Conservation (phyloP, 2,329 filamentous ascomycete genomes). For the Fusarium brachygibbosum region DNA sequence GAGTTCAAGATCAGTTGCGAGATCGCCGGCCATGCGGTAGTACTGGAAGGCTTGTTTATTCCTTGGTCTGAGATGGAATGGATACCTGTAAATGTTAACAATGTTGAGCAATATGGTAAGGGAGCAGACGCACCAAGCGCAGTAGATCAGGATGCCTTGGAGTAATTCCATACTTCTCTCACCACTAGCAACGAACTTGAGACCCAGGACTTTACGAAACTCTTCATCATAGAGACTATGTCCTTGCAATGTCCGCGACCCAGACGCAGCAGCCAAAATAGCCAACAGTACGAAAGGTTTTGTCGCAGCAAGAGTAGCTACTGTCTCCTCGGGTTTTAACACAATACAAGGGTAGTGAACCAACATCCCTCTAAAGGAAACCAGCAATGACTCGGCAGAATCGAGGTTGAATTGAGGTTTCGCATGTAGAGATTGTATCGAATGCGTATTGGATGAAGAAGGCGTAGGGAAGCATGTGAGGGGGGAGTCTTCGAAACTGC, state of each 20-base stretch:
- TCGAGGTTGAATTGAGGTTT: slow-evolving; percentile 69
- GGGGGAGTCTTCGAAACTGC: slow-evolving; percentile 38
- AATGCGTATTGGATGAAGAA: slow-evolving; percentile 50
- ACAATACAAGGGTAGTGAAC: slow-evolving; percentile 60
- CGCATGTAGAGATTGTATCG: slow-evolving; percentile 58
- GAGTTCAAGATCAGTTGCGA: slow-evolving; percentile 64
- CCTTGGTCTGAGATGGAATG: slow-evolving; percentile 66
- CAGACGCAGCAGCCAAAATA: slow-evolving; percentile 65
- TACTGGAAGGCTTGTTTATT: slow-evolving; percentile 65
- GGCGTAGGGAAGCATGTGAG: slow-evolving; percentile 48
- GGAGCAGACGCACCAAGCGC: slow-evolving; percentile 62
- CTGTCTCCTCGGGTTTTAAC: slow-evolving; percentile 57
- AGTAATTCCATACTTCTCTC: slow-evolving; percentile 70
- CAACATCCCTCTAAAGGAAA: slow-evolving; percentile 60
- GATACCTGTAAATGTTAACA: slow-evolving; percentile 59
- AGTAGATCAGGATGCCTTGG: slow-evolving; percentile 69
- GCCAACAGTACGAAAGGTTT: slow-evolving; percentile 68
- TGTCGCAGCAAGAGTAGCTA: slow-evolving; percentile 59
- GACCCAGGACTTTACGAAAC: slow-evolving; percentile 67
- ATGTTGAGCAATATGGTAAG: neutral
- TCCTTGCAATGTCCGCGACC: slow-evolving; percentile 62
- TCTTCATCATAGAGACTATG: slow-evolving; percentile 69
- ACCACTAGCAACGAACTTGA: slow-evolving; percentile 69
- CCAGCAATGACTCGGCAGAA: slow-evolving; percentile 63
- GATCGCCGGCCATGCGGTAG: slow-evolving; percentile 65